Conservation (phyloP, 805 yeast species). For the Ogataea parapolymorpha region DNA sequence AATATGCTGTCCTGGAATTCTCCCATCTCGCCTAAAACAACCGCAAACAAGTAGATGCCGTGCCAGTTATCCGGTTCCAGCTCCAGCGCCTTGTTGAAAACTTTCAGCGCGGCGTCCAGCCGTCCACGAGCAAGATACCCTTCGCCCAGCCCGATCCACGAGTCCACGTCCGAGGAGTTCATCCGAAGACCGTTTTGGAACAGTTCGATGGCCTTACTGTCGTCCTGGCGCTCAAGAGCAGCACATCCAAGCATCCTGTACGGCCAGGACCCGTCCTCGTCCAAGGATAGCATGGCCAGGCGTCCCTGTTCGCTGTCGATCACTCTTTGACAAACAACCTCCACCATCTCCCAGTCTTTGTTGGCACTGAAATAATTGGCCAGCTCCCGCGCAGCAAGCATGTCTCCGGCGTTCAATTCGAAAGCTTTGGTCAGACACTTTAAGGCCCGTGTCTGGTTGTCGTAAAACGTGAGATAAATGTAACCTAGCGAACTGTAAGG, state of each 20-base stretch:
- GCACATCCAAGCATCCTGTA: slow-evolving; percentile 82
- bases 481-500: slow-evolving; percentile 80
- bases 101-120: slow-evolving; percentile 80
- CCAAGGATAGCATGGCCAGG: slow-evolving; percentile 38
- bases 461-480: slow-evolving; percentile 56
- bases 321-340: slow-evolving; percentile 63
- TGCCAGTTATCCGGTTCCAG: slow-evolving; percentile 56
- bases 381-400: slow-evolving; percentile 68
- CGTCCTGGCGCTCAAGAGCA: slow-evolving; percentile 65
- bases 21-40: slow-evolving; percentile 58
- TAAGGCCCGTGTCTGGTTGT: slow-evolving; percentile 66
- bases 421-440: slow-evolving; percentile 89
- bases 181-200: slow-evolving; percentile 82
- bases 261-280: slow-evolving; percentile 68
- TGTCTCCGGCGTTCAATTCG: slow-evolving; percentile 76
- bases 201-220: slow-evolving; percentile 78
- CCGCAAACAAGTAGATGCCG: slow-evolving; percentile 64
- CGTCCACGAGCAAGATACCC: slow-evolving; percentile 85
- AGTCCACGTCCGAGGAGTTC: slow-evolving; percentile 61
- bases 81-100: slow-evolving; percentile 62
- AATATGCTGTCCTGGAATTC: slow-evolving; percentile 61
- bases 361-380: slow-evolving; percentile 64
- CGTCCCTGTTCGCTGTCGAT: slow-evolving; percentile 61
- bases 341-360: slow-evolving; percentile 83
- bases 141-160: slow-evolving; percentile 98